phyloP scores from a whole-genome alignment of 2,329 filamentous ascomycete species.

The Trichoderma endophyticum region DNA sequence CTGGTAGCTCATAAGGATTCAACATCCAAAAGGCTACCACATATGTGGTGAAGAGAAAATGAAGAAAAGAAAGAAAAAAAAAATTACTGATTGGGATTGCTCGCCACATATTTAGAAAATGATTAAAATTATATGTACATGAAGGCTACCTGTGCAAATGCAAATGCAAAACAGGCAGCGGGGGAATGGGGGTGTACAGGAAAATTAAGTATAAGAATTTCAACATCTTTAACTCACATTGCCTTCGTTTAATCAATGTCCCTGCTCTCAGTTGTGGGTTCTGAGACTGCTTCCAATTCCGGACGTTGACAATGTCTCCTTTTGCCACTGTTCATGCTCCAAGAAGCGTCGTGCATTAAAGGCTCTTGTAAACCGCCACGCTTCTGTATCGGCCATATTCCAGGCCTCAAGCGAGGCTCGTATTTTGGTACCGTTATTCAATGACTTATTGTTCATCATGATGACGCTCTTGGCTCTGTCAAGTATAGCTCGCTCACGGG shows the following conservation, averaged over 20 bases:
- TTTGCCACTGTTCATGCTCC: constrained; percentile 67
- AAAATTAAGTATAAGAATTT: not conserved
- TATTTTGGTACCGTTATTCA: constrained; percentile 42
- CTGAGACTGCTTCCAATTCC: constrained; percentile 46
- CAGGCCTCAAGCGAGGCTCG: constrained; percentile 59
- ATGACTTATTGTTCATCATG: constrained; percentile 46
- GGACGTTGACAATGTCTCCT: constrained; percentile 57
- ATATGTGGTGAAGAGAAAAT: not conserved
- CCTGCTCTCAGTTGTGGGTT: constrained; percentile 19
- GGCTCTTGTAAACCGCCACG: constrained; percentile 71
- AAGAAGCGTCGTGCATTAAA: constrained; percentile 60
- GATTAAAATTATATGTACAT: not conserved
- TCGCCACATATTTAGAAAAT: not conserved
- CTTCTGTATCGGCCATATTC: constrained; percentile 71
- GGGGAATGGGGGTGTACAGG: not conserved
- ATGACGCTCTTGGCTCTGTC: constrained; percentile 46
- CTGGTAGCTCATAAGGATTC: constrained; percentile 19
- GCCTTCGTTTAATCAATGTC: not conserved
- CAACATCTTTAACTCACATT: not conserved
- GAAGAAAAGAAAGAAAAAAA: not conserved
- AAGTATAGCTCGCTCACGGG: constrained; percentile 55
- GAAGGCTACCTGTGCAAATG: not conserved
- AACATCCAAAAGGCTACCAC: constrained; percentile 12
- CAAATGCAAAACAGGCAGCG: not conserved
- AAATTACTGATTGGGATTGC: not conserved